These are phyloP conservation scores for Pythium phragmitis DNA, from an alignment of 352 stramenopile species.

Conservation along the genomic window DNA sequence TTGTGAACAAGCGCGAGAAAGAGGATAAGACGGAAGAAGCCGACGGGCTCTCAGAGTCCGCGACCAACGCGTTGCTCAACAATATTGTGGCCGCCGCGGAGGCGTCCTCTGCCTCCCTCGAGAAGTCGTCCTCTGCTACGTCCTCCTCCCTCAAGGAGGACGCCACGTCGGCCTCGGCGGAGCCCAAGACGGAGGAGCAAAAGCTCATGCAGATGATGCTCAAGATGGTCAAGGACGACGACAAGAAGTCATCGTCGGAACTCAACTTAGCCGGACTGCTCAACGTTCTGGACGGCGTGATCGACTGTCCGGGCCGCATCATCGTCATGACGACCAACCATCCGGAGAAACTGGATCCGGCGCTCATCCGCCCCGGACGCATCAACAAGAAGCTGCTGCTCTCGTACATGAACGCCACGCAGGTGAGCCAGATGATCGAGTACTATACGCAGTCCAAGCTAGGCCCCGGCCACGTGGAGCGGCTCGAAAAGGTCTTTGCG, in stretches of 20 bases:
- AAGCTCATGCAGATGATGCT: not conserved
- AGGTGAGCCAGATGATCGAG: conserved; percentile 58
- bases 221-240: conserved; percentile 1
- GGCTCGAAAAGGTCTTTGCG: not conserved
- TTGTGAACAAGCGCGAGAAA: conserved; percentile 34
- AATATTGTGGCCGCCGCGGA: not conserved
- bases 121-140: too few relatives aligned
- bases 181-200: not conserved
- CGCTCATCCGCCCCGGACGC: conserved; percentile 86
- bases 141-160: not conserved
- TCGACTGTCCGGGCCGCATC: conserved; percentile 87
- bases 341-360: conserved; percentile 89
- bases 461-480: not conserved
- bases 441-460: conserved; percentile 24
- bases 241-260: not conserved
- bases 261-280: conserved; percentile 73
- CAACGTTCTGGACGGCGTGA: conserved; percentile 86
- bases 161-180: too few relatives aligned
- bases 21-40: conserved; percentile 23
- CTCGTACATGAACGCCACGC: conserved; percentile 39
- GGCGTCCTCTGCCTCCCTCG: not conserved
- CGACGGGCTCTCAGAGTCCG: not conserved
- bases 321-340: conserved; percentile 95
- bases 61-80: not conserved
- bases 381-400: conserved; percentile 87